These are phyloP conservation scores for Phyllosticta ampelicida DNA, from an alignment of 2,329 filamentous ascomycete genomes.

Conservation along the genomic window DNA sequence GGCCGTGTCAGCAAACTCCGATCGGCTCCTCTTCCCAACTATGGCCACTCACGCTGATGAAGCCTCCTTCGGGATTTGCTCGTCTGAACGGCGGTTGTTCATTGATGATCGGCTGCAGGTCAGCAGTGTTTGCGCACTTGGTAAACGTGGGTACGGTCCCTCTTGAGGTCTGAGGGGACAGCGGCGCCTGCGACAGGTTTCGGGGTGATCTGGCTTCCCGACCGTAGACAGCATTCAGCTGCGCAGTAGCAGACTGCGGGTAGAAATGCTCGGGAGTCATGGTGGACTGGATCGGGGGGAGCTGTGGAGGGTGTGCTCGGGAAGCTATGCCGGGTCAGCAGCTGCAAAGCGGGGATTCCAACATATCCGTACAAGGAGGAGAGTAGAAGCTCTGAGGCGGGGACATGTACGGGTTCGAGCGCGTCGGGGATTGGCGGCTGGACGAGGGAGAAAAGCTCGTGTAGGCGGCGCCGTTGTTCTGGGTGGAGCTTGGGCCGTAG, in stretches of 20 bases:
- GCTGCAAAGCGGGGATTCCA: constrained; percentile 4
- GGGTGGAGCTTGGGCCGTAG: constrained; percentile 55
- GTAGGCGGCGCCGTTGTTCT: constrained; percentile 28
- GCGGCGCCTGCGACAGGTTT: constrained; percentile 39
- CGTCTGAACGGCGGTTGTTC: constrained; percentile 80
- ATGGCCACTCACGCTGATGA: constrained; percentile 69
- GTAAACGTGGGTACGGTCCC: constrained; percentile 80
- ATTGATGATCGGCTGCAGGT: constrained; percentile 75
- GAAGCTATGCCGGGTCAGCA: constrained; percentile 27
- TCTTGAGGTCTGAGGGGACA: constrained; percentile 35
- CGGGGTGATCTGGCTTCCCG: constrained; percentile 42
- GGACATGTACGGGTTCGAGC: constrained; percentile 49
- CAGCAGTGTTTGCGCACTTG: constrained; percentile 59
- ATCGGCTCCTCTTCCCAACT: background rate
- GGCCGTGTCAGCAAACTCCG: background rate
- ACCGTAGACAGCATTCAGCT: constrained; percentile 57
- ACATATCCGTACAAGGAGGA: constrained; percentile 40
- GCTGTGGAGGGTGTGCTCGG: constrained; percentile 51
- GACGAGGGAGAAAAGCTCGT: constrained; percentile 33
- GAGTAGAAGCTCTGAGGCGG: constrained; percentile 49
- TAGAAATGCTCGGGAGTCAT: constrained; percentile 60
- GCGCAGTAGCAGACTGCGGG: constrained; percentile 56
- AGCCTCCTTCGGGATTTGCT: constrained; percentile 92
- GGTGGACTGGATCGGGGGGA: constrained; percentile 65
- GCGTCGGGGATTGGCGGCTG: constrained; percentile 71